Evolutionary conservation across 1,284 basidiomycete species (phyloP).

Genomic region (Pholiota adiposa): DNA sequence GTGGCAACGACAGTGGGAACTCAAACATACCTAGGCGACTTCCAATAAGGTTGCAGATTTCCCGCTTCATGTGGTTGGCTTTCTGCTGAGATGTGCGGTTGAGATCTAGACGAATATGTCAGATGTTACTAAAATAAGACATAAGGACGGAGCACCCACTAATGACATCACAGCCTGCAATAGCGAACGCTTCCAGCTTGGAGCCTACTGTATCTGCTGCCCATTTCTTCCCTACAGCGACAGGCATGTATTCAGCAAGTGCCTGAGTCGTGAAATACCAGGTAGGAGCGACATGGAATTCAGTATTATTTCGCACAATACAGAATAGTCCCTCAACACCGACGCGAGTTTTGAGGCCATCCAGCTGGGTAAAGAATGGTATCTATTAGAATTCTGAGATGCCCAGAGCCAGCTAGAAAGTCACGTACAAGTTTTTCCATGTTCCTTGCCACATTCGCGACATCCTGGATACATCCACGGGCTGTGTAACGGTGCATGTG

Average conservation of each 20-base stretch:
- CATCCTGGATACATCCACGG: background rate
- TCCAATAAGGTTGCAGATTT: background rate
- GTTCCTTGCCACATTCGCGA: background rate
- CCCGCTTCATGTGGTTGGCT: background rate
- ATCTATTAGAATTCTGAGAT: no score
- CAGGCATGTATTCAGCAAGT: background rate
- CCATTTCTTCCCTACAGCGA: conserved; percentile 44
- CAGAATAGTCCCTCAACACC: conserved; percentile 1
- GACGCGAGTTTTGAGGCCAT: background rate
- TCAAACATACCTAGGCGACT: background rate
- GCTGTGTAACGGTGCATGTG: background rate
- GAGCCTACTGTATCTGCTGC: background rate
- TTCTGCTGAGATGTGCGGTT: background rate
- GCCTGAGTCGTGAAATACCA: background rate
- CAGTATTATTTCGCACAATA: background rate
- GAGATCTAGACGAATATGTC: background rate
- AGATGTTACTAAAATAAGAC: background rate
- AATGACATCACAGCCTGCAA: conserved; percentile 1
- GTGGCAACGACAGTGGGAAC: no score
- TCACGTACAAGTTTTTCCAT: background rate
- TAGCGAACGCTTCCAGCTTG: background rate
- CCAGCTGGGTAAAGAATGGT: background rate
- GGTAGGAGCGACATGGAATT: background rate
- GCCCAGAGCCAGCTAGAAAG: no score
- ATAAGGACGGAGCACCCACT: background rate